phyloP scores from a whole-genome alignment of 331 rosid genomes.

The Pyrus hybrid region DNA sequence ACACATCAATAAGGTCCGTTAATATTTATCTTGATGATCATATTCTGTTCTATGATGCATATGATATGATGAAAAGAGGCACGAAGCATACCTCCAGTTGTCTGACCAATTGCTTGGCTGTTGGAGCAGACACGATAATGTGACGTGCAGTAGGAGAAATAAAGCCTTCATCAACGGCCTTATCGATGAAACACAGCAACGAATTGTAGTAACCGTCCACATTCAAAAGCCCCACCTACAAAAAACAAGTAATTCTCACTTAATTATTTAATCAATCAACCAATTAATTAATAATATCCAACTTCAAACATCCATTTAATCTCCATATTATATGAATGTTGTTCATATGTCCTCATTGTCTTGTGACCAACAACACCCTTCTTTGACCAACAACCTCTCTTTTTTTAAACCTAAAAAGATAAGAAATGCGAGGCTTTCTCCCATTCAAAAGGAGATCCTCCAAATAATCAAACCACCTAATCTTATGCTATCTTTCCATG shows the following conservation, averaged over 20 bases:
- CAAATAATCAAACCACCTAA: conserved; percentile 13
- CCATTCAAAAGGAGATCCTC: conserved; percentile 59
- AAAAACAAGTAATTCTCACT: conserved; percentile 5
- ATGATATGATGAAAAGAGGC: not conserved
- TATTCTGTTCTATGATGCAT: not conserved
- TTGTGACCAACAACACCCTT: conserved; percentile 8
- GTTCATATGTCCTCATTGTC: not conserved
- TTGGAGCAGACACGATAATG: conserved; percentile 92
- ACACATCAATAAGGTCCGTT: not conserved
- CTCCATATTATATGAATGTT: not conserved
- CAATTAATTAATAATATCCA: not conserved
- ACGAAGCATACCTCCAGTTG: conserved; percentile 60
- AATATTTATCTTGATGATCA: not conserved
- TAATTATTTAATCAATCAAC: not conserved
- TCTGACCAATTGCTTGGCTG: conserved; percentile 76
- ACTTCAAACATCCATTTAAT: not conserved
- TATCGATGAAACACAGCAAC: conserved; percentile 74
- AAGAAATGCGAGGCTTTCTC: conserved; percentile 24
- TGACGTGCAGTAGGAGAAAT: conserved; percentile 94
- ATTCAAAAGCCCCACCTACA: conserved; percentile 93
- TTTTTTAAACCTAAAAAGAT: not conserved
- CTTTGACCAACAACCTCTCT: conserved; percentile 35
- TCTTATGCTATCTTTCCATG: conserved; percentile 51
- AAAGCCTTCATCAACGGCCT: conserved; percentile 99
- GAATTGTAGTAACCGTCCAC: conserved; percentile 97